Evolutionary conservation across 257 asterid genomes (phyloP), one percentile per base, ranked within the genome.

Genomic region (Nicotiana paniculata): DNA sequence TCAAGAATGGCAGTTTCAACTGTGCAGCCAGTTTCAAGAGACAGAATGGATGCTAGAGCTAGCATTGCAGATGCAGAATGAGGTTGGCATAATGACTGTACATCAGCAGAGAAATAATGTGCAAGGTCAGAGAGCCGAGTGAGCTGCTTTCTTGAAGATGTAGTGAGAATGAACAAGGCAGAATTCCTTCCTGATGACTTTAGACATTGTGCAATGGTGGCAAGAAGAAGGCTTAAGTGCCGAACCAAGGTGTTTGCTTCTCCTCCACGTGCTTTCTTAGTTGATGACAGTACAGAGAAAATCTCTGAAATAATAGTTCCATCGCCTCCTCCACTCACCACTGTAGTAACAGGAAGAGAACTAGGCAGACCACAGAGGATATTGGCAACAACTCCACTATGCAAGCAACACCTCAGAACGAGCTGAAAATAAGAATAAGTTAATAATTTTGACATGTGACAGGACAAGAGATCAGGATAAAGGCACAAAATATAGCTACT

Each of bases 261-360:
- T 84, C 92, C 87, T 12, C 88, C 90, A 62, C 82, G 88, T 16
- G 87, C 83, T 84, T 92, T 96, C 89, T 96, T 96, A 77, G 80
- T 86, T 57, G 98, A 84, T 43, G 98, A 86, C 62, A 96, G 88
- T 67, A 94, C 85, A 63, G 98, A 90, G 88, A 94, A 96, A 77
- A 94, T 89, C 86, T 94, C 98, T 6, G 99, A 94, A 84, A 93
- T 84, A 79, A 96, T 91, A 77, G 98, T 94, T 79, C 97, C 98
- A 54, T 96, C 99, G 78, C 97, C 99, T 86, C 98, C 98, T 26
- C 98, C 99, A 85, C 96, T 94, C 78, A 96, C 98, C 80, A 94
- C 91, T 17, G 98, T 93, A 57, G 92, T 86, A 77, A 84, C 91
- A 13, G 99, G 98, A 81, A 94, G 90, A 86, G 97, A 94, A 89